These are phyloP conservation scores for Biancaea sappan DNA, from an alignment of 306 rosid species.

Conservation along the genomic window DNA sequence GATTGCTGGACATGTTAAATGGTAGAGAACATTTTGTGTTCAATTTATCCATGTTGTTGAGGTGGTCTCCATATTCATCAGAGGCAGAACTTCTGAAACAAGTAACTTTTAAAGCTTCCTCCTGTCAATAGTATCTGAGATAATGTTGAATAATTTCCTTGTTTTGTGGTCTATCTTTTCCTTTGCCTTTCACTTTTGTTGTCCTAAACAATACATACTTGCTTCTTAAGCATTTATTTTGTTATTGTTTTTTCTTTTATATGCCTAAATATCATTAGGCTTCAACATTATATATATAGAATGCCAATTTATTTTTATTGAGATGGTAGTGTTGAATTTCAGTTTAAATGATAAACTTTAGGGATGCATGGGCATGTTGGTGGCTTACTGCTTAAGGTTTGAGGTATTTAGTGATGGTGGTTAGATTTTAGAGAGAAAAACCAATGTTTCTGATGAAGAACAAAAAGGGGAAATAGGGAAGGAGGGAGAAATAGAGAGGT, in stretches of 20 bases:
- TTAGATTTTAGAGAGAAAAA: background rate
- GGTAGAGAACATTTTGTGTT: constrained; percentile 63
- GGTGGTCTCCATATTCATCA: constrained; percentile 89
- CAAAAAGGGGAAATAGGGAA: too few species aligned
- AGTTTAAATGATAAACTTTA: background rate
- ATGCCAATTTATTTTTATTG: background rate
- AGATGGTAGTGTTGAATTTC: background rate
- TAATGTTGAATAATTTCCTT: constrained; percentile 12
- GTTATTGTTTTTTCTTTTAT: background rate
- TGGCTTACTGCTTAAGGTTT: background rate
- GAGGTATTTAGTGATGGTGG: background rate
- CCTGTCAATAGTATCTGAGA: background rate
- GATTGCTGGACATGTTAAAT: constrained; percentile 54
- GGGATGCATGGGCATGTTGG: background rate
- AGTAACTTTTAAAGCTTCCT: constrained; percentile 48
- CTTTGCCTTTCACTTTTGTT: background rate
- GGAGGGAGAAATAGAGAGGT: too few species aligned
- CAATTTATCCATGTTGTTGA: constrained; percentile 69
- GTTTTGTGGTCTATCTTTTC: constrained; percentile 6
- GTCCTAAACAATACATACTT: constrained; percentile 16
- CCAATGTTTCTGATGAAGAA: too few species aligned
- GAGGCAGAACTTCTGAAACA: constrained; percentile 86
- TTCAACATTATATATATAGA: background rate
- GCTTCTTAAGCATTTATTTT: constrained; percentile 13
- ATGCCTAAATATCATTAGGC: background rate